Conservation (phyloP, 331 rosid species). For the Pyrus hybrid region DNA sequence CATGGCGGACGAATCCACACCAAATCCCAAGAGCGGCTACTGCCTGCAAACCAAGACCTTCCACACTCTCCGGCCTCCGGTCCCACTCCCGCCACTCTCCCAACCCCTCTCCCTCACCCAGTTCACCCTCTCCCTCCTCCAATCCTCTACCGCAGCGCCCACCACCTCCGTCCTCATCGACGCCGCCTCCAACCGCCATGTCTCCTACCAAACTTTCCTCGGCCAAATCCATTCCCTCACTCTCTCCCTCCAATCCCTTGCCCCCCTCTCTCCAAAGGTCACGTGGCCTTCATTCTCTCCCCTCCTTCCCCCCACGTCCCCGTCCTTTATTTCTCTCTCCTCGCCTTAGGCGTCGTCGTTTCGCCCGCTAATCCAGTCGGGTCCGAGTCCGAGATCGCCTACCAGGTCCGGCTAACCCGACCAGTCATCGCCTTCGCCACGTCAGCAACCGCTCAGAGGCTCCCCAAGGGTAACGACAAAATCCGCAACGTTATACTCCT, state of each 20-base stretch:
- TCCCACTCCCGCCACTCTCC: constrained; percentile 56
- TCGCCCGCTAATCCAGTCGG: constrained; percentile 69
- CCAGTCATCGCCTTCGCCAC: constrained; percentile 67
- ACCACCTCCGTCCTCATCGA: constrained; percentile 42
- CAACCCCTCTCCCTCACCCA: constrained; percentile 47
- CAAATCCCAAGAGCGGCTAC: constrained; percentile 38
- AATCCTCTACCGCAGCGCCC: constrained; percentile 3
- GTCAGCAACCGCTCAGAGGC: constrained; percentile 33
- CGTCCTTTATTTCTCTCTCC: constrained; percentile 56
- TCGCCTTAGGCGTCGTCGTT: constrained; percentile 52
- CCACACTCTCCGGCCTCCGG: constrained; percentile 58
- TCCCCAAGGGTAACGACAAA: constrained; percentile 18
- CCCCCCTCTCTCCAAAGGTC: constrained; percentile 32
- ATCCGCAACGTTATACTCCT: constrained; percentile 21
- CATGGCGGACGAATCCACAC: constrained; percentile 12
- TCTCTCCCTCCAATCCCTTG: background rate
- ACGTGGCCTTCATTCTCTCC: constrained; percentile 65
- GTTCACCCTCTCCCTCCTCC: constrained; percentile 44
- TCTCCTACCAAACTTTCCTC: constrained; percentile 53
- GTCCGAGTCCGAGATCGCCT: constrained; percentile 48
- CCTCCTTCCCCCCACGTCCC: constrained; percentile 64
- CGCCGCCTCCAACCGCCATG: constrained; percentile 29
- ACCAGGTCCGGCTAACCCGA: constrained; percentile 39
- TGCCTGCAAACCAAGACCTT: constrained; percentile 32
- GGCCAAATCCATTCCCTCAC: constrained; percentile 45